Evolutionary conservation across 305 asterid genomes (phyloP).

Genomic region (Fraxinus angustifolia): DNA sequence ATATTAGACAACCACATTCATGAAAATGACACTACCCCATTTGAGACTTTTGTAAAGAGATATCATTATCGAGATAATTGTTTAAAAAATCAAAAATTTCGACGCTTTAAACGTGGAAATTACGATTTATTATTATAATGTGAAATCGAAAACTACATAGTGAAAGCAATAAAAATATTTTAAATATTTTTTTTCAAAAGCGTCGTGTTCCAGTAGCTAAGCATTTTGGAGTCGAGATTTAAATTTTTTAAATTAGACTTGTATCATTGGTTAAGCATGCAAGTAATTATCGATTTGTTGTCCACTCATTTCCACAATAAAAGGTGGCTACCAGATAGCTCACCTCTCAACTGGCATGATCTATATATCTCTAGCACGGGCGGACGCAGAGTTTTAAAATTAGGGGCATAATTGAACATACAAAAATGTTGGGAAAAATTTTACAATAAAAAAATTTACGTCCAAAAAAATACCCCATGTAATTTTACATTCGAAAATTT

Average conservation of each 20-base stretch:
- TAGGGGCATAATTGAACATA: no score
- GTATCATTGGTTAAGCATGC: background rate
- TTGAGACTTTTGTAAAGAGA: slow-evolving; percentile 16
- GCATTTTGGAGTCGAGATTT: background rate
- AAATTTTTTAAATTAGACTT: no score
- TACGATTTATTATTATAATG: background rate
- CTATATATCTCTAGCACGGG: background rate
- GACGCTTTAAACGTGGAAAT: background rate
- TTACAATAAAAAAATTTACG: no score
- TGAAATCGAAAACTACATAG: background rate
- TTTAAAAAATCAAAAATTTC: background rate
- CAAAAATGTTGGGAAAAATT: no score
- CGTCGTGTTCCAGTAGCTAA: background rate
- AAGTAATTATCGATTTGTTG: background rate
- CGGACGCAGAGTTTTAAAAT: no score
- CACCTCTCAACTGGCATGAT: background rate
- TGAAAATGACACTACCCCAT: slow-evolving; percentile 29
- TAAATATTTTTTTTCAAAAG: background rate
- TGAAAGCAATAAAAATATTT: background rate
- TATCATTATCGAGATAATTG: background rate
- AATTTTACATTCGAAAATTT: no score
- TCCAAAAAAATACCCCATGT: no score
- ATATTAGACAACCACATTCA: slow-evolving; percentile 13
- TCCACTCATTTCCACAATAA: background rate
- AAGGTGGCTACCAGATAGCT: background rate